These are phyloP conservation scores for Myxozyma geophila DNA, from an alignment of 805 yeast genomes.

Conservation along the genomic window DNA sequence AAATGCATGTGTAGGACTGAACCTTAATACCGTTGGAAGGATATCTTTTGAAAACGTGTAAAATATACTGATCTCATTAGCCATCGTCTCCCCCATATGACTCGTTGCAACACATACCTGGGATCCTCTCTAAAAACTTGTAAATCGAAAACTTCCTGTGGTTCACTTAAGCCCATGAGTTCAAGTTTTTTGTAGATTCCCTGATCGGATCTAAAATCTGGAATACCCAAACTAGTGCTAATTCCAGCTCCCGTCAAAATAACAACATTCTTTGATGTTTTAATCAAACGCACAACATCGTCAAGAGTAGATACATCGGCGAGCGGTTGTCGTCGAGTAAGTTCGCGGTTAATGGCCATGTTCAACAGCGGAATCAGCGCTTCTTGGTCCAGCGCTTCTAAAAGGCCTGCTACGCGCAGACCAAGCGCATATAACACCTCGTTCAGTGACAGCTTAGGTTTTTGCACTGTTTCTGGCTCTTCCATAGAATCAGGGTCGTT, in stretches of 20 bases:
- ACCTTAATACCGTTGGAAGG: constrained; percentile 66
- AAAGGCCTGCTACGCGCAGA: constrained; percentile 32
- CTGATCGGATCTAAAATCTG: constrained; percentile 87
- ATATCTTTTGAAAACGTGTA: constrained; percentile 86
- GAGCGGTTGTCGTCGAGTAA: constrained; percentile 59
- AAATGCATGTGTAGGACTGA: constrained; percentile 81
- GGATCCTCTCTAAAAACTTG: constrained; percentile 77
- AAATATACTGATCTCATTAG: constrained; percentile 54
- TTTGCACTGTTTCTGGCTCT: neutral
- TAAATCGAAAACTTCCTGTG: constrained; percentile 86
- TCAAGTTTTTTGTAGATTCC: constrained; percentile 78
- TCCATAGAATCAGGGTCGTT: neutral
- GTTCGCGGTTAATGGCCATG: constrained; percentile 65
- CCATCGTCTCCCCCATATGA: neutral
- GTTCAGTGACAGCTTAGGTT: constrained; percentile 28
- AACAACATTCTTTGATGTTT: constrained; percentile 62
- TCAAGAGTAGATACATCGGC: constrained; percentile 61
- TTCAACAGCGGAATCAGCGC: constrained; percentile 46
- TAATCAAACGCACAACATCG: constrained; percentile 59
- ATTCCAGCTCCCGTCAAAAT: constrained; percentile 94
- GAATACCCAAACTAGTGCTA: constrained; percentile 86
- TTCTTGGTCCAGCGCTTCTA: constrained; percentile 50
- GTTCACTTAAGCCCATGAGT: constrained; percentile 75
- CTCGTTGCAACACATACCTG: constrained; percentile 21
- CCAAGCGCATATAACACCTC: constrained; percentile 34